Conservation (phyloP, 164 flowering plant genomes). For the Protea cynaroides region DNA sequence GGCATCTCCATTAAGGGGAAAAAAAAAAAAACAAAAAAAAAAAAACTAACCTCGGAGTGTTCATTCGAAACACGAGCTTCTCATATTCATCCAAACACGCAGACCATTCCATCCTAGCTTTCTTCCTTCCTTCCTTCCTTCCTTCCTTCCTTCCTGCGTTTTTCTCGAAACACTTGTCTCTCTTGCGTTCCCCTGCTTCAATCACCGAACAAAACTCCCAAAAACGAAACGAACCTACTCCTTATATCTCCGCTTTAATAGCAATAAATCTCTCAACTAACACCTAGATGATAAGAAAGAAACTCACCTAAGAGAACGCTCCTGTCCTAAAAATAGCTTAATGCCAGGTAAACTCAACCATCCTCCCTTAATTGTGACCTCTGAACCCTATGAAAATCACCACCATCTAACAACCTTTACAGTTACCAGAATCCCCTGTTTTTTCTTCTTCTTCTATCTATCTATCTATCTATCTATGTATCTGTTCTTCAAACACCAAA, state of each 20-base stretch:
- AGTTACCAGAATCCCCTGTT: background rate
- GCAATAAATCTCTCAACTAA: background rate
- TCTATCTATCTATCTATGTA: too few species aligned
- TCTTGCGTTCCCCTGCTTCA: too few species aligned
- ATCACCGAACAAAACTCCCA: background rate
- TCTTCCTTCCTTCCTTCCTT: background rate
- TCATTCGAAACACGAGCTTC: constrained; percentile 62
- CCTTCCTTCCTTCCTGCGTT: too few species aligned
- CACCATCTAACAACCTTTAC: constrained; percentile 7
- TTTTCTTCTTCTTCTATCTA: too few species aligned
- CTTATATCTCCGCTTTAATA: background rate
- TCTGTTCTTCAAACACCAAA: too few species aligned
- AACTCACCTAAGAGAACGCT: background rate
- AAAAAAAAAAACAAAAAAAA: background rate
- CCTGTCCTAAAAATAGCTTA: background rate
- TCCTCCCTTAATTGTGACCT: background rate
- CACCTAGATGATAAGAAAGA: background rate
- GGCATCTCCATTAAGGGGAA: background rate
- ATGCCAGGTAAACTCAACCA: constrained; percentile 1
- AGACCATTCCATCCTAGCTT: constrained; percentile 33
- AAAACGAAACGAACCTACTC: background rate
- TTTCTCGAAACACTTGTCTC: too few species aligned
- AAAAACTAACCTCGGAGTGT: constrained; percentile 56
- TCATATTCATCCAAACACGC: constrained; percentile 53
- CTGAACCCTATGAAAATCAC: constrained; percentile 15